phyloP scores from a whole-genome alignment of 805 yeast genomes.

The Pichia occidentalis region DNA sequence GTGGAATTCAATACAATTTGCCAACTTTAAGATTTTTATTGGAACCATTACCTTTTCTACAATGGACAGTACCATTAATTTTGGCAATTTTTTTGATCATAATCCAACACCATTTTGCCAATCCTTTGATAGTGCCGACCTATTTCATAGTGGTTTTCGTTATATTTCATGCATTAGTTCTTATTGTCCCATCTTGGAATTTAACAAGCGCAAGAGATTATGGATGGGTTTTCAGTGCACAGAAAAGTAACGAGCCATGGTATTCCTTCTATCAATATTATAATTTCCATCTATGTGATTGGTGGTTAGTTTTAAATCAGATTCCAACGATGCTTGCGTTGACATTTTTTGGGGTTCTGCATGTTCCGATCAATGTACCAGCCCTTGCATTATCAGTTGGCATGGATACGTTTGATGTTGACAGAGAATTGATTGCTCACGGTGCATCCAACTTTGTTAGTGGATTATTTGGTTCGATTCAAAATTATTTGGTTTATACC shows the following conservation, averaged over 20 bases:
- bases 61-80: slow-evolving; percentile 66
- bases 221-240: slow-evolving; percentile 83
- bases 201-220: slow-evolving; percentile 53
- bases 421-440: slow-evolving; percentile 89
- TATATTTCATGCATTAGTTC: slow-evolving; percentile 61
- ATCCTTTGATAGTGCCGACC: slow-evolving; percentile 71
- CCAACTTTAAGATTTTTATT: slow-evolving; percentile 46
- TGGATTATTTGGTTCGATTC: slow-evolving; percentile 82
- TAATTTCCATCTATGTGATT: slow-evolving; percentile 64
- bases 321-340: slow-evolving; percentile 92
- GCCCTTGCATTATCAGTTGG: slow-evolving; percentile 89
- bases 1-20: slow-evolving; percentile 58
- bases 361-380: slow-evolving; percentile 97
- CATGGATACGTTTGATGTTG: slow-evolving; percentile 82
- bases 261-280: slow-evolving; percentile 73
- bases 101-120: slow-evolving; percentile 52
- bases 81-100: slow-evolving; percentile 56
- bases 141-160: slow-evolving; percentile 69
- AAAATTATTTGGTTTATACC: slow-evolving; percentile 91
- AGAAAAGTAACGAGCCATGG: slow-evolving; percentile 74
- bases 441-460: slow-evolving; percentile 85
- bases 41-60: slow-evolving; percentile 39
- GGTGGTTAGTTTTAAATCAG: slow-evolving; percentile 60
- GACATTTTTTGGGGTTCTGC: slow-evolving; percentile 91
- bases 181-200: slow-evolving; percentile 58